Evolutionary conservation across 2,329 filamentous ascomycete genomes (phyloP).

Genomic region (Sporothrix mexicana): DNA sequence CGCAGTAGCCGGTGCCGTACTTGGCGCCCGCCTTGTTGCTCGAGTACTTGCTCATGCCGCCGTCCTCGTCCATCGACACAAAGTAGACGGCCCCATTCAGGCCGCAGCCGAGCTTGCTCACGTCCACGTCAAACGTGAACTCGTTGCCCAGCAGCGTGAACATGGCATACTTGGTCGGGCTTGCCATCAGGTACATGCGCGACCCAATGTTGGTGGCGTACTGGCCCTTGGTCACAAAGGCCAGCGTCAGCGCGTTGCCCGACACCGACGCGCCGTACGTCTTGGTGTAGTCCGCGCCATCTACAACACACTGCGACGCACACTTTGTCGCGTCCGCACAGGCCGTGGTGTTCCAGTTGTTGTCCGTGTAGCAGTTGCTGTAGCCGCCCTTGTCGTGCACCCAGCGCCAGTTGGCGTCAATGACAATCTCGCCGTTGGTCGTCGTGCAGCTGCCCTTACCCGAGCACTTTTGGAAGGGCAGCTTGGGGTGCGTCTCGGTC

Average conservation of each 20-base stretch:
- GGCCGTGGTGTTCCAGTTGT: constrained; percentile 53
- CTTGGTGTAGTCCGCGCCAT: constrained; percentile 58
- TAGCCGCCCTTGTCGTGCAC: constrained; percentile 54
- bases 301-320: constrained; percentile 61
- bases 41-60: constrained; percentile 52
- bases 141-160: constrained; percentile 66
- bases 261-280: constrained; percentile 60
- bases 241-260: constrained; percentile 55
- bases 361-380: constrained; percentile 58
- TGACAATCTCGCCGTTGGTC: constrained; percentile 54
- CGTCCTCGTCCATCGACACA: constrained; percentile 56
- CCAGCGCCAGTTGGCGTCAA: constrained; percentile 66
- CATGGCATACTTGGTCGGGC: constrained; percentile 46
- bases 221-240: constrained; percentile 51
- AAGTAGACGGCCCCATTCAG: constrained; percentile 64
- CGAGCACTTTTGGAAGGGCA: constrained; percentile 59
- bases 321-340: constrained; percentile 57
- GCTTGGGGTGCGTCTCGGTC: constrained; percentile 57
- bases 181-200: constrained; percentile 44
- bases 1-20: constrained; percentile 62
- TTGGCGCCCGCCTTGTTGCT: constrained; percentile 54
- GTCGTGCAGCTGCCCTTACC: constrained; percentile 54
- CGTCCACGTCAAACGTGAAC: constrained; percentile 69
- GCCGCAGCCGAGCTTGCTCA: constrained; percentile 64
- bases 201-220: constrained; percentile 49